A percentile compares a stretch with the other conserved stretches of the same genome.
Conservation (phyloP, 352 stramenopile species). For the Phytophthora pistaciae region DNA sequence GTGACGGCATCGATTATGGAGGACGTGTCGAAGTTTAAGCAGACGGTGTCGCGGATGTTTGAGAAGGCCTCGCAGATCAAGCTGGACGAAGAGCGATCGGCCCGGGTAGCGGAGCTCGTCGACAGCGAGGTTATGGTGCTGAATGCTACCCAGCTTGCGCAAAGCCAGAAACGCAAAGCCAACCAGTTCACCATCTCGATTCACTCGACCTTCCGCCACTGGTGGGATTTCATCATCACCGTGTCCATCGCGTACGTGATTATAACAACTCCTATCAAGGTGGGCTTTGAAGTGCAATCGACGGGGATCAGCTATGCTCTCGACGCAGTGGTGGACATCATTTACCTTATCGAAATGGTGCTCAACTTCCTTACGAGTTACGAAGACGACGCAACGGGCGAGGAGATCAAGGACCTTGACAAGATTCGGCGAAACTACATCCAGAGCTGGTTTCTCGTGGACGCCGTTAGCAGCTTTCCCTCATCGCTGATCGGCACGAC, state of each 20-base stretch:
- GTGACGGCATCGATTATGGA: slow-evolving; percentile 38
- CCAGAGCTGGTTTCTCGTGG: slow-evolving; percentile 61
- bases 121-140: slow-evolving; percentile 71
- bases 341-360: slow-evolving; percentile 65
- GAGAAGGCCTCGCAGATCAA: slow-evolving; percentile 46
- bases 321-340: slow-evolving; percentile 59
- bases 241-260: slow-evolving; percentile 65
- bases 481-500: slow-evolving; percentile 44
- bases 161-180: slow-evolving; percentile 62
- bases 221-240: slow-evolving; percentile 70
- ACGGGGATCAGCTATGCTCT: slow-evolving; percentile 44
- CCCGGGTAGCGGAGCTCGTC: slow-evolving; percentile 61
- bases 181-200: slow-evolving; percentile 67
- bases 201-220: slow-evolving; percentile 65
- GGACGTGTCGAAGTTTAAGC: slow-evolving; percentile 43
- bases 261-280: slow-evolving; percentile 60
- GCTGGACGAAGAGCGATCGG: slow-evolving; percentile 45
- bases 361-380: slow-evolving; percentile 78
- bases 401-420: slow-evolving; percentile 67
- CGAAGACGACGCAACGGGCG: slow-evolving; percentile 64
- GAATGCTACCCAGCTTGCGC: slow-evolving; percentile 62
- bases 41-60: slow-evolving; percentile 47
- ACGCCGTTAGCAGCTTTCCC: slow-evolving; percentile 67
- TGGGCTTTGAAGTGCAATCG: slow-evolving; percentile 54
- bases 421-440: slow-evolving; percentile 67